Percentiles rank a stretch among this genome's conserved stretches.
Evolutionary conservation across 2,329 filamentous ascomycete species (phyloP).

Genomic region (Ophiostoma piceae): DNA sequence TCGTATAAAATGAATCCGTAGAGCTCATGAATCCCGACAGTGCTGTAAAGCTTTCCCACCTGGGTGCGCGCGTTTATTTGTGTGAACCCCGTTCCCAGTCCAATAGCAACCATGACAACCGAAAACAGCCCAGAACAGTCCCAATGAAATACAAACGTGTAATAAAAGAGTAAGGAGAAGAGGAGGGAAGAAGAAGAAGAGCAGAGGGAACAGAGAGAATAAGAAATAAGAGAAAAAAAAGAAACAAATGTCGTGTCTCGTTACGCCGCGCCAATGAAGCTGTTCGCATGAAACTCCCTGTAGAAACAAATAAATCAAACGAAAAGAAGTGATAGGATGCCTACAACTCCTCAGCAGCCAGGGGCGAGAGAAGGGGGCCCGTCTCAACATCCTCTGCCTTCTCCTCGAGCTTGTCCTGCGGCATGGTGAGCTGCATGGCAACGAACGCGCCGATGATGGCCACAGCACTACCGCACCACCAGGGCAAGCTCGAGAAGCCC

Average conservation of each 20-base stretch:
- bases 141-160: constrained; percentile 10
- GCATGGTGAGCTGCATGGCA: constrained; percentile 69
- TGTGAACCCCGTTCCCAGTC: constrained; percentile 13
- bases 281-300: constrained; percentile 4
- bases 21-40: background rate
- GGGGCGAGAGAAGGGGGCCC: background rate
- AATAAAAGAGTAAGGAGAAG: background rate
- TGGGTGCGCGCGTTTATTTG: constrained; percentile 12
- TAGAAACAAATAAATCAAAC: background rate
- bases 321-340: background rate
- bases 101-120: constrained; percentile 10
- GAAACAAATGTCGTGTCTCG: constrained; percentile 6
- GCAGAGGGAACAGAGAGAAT: background rate
- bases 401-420: constrained; percentile 42
- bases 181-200: background rate
- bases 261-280: constrained; percentile 18
- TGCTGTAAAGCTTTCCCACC: constrained; percentile 10
- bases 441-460: constrained; percentile 69
- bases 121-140: constrained; percentile 1
- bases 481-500: constrained; percentile 82
- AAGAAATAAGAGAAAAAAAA: background rate
- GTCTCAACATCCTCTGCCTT: constrained; percentile 39
- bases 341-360: background rate
- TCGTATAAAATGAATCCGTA: background rate
- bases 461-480: constrained; percentile 83